These are phyloP conservation scores for Lasiosphaeria miniovina DNA, from an alignment of 495 filamentous ascomycete species.

Conservation along the genomic window DNA sequence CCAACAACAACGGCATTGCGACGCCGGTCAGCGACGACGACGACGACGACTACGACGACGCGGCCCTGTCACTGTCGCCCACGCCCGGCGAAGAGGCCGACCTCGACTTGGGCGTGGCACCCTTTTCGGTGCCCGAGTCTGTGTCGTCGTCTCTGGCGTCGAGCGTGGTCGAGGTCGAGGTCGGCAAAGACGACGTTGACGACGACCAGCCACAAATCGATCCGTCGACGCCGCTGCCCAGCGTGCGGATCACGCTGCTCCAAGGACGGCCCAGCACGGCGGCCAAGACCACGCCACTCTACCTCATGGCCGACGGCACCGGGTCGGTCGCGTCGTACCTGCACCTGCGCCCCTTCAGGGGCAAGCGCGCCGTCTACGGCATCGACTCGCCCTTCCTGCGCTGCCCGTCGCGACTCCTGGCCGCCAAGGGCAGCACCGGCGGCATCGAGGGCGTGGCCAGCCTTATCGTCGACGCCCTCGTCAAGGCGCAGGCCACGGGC, in stretches of 20 bases:
- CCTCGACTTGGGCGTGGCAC: no score
- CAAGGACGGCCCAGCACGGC: conserved; percentile 57
- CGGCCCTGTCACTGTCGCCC: no score
- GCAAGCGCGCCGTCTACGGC: conserved; percentile 49
- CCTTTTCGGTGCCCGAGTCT: no score
- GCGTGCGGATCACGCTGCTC: conserved; percentile 42
- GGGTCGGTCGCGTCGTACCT: conserved; percentile 60
- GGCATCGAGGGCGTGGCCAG: conserved; percentile 45
- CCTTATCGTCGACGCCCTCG: conserved; percentile 53
- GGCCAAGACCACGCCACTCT: conserved; percentile 44
- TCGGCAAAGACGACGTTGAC: no score
- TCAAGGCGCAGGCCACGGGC: conserved; percentile 53
- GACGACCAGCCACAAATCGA: neutral
- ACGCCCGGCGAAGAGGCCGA: no score
- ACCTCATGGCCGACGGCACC: conserved; percentile 69
- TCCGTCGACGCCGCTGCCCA: neutral
- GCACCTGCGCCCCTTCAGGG: conserved; percentile 40
- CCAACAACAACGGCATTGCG: neutral
- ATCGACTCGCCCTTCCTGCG: conserved; percentile 58
- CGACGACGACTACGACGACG: no score
- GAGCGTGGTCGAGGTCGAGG: no score
- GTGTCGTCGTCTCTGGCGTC: no score
- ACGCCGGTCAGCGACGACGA: no score
- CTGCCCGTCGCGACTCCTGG: conserved; percentile 36
- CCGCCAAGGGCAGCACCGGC: conserved; percentile 30